Base-by-base conservation (phyloP, 2,329 filamentous ascomycete genomes). In the Cladosporium sp. region DNA sequence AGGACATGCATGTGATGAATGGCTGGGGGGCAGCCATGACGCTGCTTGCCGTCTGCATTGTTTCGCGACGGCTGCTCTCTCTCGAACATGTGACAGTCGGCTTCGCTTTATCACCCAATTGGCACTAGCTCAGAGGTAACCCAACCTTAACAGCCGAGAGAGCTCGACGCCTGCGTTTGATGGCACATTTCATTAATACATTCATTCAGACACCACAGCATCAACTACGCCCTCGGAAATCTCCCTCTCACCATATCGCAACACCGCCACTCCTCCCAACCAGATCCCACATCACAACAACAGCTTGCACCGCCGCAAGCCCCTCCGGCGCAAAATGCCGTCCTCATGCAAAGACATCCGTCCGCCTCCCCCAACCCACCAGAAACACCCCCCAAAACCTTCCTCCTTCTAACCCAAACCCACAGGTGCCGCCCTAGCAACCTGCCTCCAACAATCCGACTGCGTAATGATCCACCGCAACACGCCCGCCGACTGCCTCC, bases 391-490 rank as follows among this genome's bases (percentile, higher is more conserved):
- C 18, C 51, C 25, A 25, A 39, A 25, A 30, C n/a, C 15, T 51
- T 25, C 43, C 45, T 46, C 15, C 40, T n/a, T 22, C 13, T 40
- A 25, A 49, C 29, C 22, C 4, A 27, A 33, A 16, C 3, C 15
- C 18, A 2, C 68, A 97, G 92, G 92, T 72, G 85, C 86, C 55
- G 93, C 93, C 16, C 82, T 98, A 64, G 93, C 93, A 55, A 79
- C 88, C 76, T 98, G 93, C 74, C 88, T 98, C 58, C 91, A 96
- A 69, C 83, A 95, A 70, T 95, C 88, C 63, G 92, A 97, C 70
- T 98, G 93, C 72, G 87, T 98, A 63, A 90, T 97, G 83, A 78
- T 95, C 52, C 78, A 96, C 54, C 89, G 91, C 52, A 84, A 96
- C 75, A 81, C 79, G 7, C 88, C 93, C 18, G 78, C 85, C 67